Base-by-base conservation (phyloP, 768 basidiomycete species). In the Tricholoma sp. region DNA sequence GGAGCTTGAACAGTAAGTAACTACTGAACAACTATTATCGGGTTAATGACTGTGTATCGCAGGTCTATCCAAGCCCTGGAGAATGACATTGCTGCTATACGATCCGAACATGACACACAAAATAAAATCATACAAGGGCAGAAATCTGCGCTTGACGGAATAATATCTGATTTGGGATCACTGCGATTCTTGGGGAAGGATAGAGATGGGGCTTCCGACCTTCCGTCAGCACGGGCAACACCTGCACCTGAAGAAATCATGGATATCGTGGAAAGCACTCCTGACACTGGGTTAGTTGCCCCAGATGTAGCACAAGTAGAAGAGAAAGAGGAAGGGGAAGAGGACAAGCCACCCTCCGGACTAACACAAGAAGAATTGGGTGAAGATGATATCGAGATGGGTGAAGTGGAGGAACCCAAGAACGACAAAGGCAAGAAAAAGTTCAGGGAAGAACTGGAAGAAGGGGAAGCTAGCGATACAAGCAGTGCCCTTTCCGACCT, bases 381-480 rank as follows among this genome's bases (percentile, higher is more conserved):
- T 61, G 69, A 83, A 27, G 81, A 89, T 61, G 90, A 93, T 60
- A 91, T 93, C 60, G 91, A 93, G 70, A 93, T 93, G 91, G 91
- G 91, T n/a, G 91, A 93, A 66, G 81, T 93, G 3, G 85, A 89
- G 59, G 91, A 93, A 65, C 82, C 83, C 2, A 82, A 77, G 59
- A 79, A 72, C 54, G 61, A 62, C 34, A 75, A 83, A 62, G 70
- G 67, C 24, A 85, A 82, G 69, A 83, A 76, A 69, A 86, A 81
- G 60, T 55, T 67, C 39, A 74, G 81, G 54, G 89, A 92, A 63
- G 91, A 93, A 51, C 71, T 91, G 59, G 91, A 93, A 66, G 91
- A 93, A 72, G 91, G 91, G 22, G 91, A 93, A 70, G 89, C 91
- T 34, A 91, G 87, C 57, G 89, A 91, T 64, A 78, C 79, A 39